Evolutionary conservation across 768 basidiomycete genomes (phyloP), one percentile per base, ranked within the genome.

Genomic region (Tricholoma hemisulphureum): DNA sequence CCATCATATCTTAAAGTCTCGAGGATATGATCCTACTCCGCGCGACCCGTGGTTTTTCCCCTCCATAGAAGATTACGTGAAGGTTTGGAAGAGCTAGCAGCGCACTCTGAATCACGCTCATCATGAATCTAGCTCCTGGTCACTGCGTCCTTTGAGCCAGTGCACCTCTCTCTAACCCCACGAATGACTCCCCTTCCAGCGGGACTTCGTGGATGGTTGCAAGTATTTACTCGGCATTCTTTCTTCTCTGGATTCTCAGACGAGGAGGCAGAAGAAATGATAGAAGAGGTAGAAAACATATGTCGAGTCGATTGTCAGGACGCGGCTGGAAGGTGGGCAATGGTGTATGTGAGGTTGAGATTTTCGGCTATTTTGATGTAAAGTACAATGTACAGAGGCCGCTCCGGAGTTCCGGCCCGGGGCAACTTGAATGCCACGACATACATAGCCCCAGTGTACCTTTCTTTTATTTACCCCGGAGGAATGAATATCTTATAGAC

Each of bases 11-110:
- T 69, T 87, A 35, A 73, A 71, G 55, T 69, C 71, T 28, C 75
- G 78, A 24, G 88, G 89, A 0, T 69, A 84, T 55, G 77, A 91
- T 68, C 83, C 91, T 9, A 70, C 71, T 8, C 64, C 70, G 10
- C 67, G 84, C 41, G 92, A 95, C 65, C 93, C 93, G 0, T 94
- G 91, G 91, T 92, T 84, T 73, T 93, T 92, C 67, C 93, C 93
- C 4, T 86, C 86, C 0, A 77, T 78, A 10, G 78, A 82, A 26
- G 84, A 89, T 58, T 93, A 94, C 69, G 72, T 69, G 46, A 74
- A 77, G 68, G 86, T 87, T 65, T 11, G 53, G 46, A n/a, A 7
- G 26, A 57, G 75, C 58, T 20, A 18, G 24, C 29, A 45, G 51
- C 31, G 51, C 28, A 60, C 37, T 35, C 59, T 26, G 31, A 20